Evolutionary conservation across 257 asterid species (phyloP), one percentile per base, ranked within the genome.

Genomic region (Rehmannia glutinosa): DNA sequence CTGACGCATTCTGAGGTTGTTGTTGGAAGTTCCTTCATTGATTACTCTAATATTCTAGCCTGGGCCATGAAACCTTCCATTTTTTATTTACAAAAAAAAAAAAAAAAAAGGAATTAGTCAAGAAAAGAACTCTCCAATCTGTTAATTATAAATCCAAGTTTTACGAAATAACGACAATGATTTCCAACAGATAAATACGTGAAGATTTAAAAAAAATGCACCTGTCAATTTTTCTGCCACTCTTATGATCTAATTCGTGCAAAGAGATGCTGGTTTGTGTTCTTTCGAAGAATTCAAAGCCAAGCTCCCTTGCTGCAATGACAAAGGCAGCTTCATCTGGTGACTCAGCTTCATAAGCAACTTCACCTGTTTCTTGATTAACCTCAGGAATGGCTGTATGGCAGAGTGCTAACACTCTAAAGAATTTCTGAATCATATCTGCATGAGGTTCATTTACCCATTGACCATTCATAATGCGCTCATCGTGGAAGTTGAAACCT

Each of bases 281-380:
- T 68, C 99, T 83, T 72, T 85, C 89, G 56, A 77, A 88, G 76
- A 93, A 88, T 59, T 93, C 88, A 68, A 93, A 86, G 1, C 99
- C 99, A 64, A 93, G 84, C 76, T 93, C 97, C 73, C 91, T 84
- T 28, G 99, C 96, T 64, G 99, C 91, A 76, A 90, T 81, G 42
- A 93, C 99, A 74, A 93, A 93, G 10, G 97, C 97, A 64, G 97
- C 89, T 79, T 93, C 99, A 80, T 93, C 99, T 0, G 99, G 99
- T 11, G 97, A 93, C 84, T 93, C 99, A 5, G 99, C 99, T 82
- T 90, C 99, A 57, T 90, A 93, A 6, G 86, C 65, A 69, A 90
- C 84, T 65, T 86, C 90, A 28, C 86, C 82, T 2, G 89, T 74
- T 74, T 81, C 86, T 68, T 75, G 63, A 75, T 79, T 61, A 55